Conservation (phyloP, 345 rosid genomes). For the Toxicodendron radicans region DNA sequence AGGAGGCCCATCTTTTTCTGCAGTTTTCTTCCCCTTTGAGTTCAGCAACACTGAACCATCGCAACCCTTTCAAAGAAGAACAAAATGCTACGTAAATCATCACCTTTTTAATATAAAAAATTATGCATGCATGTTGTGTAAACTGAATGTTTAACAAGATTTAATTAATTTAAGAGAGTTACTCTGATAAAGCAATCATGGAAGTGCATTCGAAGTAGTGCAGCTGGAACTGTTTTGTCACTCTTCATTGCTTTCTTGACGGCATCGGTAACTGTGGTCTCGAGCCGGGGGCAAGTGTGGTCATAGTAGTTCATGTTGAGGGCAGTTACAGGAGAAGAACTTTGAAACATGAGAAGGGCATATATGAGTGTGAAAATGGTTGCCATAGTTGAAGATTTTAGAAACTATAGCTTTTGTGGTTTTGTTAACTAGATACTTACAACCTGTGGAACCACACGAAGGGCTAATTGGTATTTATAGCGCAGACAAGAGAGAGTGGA, state of each 20-base stretch:
- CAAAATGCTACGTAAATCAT: neutral
- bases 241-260: constrained; percentile 63
- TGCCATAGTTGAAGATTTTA: constrained; percentile 25
- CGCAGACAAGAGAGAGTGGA: neutral
- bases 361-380: constrained; percentile 22
- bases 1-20: constrained; percentile 95
- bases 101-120: no score
- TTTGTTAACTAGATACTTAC: neutral
- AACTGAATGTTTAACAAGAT: no score
- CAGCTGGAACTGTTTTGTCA: constrained; percentile 82
- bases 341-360: constrained; percentile 23
- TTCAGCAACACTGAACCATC: constrained; percentile 82
- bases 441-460: neutral
- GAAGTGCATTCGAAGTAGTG: constrained; percentile 84
- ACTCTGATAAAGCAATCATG: constrained; percentile 85
- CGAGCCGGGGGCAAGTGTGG: constrained; percentile 58
- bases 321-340: constrained; percentile 38
- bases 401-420: neutral
- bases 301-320: constrained; percentile 63
- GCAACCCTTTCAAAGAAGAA: constrained; percentile 60
- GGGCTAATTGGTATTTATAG: constrained; percentile 25
- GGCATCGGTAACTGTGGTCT: constrained; percentile 44
- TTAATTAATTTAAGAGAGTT: neutral
- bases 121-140: no score
- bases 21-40: constrained; percentile 58